phyloP scores from a whole-genome alignment of 73 alveolate species.

The Tetrahymena malaccensis region DNA sequence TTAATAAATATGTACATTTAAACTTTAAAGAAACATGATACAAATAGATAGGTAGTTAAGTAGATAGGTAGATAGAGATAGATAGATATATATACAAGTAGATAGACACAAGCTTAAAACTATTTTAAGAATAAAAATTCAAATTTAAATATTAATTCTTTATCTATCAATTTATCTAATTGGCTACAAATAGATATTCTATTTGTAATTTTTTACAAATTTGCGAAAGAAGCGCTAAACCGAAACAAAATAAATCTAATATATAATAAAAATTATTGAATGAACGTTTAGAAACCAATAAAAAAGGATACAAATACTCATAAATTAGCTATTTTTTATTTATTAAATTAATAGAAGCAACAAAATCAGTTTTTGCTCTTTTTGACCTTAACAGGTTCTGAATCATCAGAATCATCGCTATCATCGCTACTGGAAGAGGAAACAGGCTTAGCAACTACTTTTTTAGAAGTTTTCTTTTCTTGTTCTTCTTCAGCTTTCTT shows the following conservation, averaged over 20 bases:
- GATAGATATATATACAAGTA: too few species aligned
- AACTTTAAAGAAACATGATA: too few species aligned
- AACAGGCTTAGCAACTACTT: neutral
- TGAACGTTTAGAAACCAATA: neutral
- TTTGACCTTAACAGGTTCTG: neutral
- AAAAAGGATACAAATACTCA: neutral
- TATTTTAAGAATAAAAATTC: neutral
- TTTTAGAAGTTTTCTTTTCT: neutral
- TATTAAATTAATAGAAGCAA: neutral
- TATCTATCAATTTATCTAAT: too few species aligned
- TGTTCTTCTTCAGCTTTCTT: neutral
- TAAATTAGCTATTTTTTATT: neutral
- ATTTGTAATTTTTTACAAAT: neutral
- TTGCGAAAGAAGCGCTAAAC: neutral
- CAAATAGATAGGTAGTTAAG: too few species aligned
- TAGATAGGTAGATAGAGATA: too few species aligned
- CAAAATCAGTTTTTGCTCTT: neutral
- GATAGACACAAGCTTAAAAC: too few species aligned
- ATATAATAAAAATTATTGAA: neutral
- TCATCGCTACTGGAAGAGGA: neutral
- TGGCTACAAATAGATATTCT: neutral
- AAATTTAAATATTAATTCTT: neutral
- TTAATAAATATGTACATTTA: too few species aligned
- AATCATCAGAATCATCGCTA: neutral
- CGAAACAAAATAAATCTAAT: neutral